A percentile compares a stretch with the other conserved stretches of the same genome.
phyloP scores from a whole-genome alignment of 805 yeast species.

The Kuraishia hungarica region DNA sequence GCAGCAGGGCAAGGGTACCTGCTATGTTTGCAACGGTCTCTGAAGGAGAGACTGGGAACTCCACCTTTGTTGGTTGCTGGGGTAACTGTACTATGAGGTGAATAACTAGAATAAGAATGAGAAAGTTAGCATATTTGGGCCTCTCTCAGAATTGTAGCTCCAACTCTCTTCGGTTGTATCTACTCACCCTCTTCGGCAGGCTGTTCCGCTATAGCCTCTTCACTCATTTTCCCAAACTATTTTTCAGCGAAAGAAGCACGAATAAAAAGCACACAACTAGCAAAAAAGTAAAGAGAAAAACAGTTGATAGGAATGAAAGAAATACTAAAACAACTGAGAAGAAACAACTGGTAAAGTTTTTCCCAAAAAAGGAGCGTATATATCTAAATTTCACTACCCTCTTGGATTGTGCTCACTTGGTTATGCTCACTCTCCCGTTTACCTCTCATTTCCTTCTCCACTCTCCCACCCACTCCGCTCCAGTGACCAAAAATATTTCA shows the following conservation, averaged over 20 bases:
- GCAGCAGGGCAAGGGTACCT: conserved; percentile 48
- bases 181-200: background rate
- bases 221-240: background rate
- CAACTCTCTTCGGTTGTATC: too few species aligned
- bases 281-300: background rate
- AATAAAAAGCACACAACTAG: too few species aligned
- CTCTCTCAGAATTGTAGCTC: too few species aligned
- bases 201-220: background rate
- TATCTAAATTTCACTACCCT: background rate
- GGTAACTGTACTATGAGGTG: conserved; percentile 19
- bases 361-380: background rate
- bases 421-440: too few species aligned
- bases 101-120: conserved; percentile 6
- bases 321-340: too few species aligned
- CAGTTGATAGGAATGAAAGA: background rate
- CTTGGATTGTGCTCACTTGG: background rate
- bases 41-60: conserved; percentile 15
- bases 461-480: background rate
- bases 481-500: background rate
- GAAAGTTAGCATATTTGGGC: background rate
- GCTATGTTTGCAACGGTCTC: conserved; percentile 51
- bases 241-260: background rate
- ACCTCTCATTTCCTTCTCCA: background rate
- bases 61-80: conserved; percentile 14
- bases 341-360: too few species aligned